Percentiles rank a stretch among this genome's conserved stretches.
Evolutionary conservation across 1,284 basidiomycete genomes (phyloP).

Genomic region (Rhodotorula sp.): DNA sequence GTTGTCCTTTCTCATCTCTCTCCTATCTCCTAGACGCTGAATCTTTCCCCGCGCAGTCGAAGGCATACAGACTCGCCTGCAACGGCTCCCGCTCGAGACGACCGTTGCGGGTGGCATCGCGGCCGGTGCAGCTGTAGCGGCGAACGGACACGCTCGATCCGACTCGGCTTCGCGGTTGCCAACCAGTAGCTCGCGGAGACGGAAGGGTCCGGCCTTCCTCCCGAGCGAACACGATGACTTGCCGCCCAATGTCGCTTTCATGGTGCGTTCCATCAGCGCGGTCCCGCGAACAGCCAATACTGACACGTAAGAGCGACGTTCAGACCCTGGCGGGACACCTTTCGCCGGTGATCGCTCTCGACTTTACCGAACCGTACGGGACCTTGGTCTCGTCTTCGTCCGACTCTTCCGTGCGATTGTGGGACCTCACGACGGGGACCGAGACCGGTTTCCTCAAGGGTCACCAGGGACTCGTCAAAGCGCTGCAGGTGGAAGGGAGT

Average conservation of each 20-base stretch:
- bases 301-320: background rate
- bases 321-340: conserved; percentile 78
- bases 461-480: conserved; percentile 64
- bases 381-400: conserved; percentile 75
- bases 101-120: background rate
- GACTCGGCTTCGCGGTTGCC: conserved; percentile 27
- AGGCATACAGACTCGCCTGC: conserved; percentile 63
- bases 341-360: conserved; percentile 79
- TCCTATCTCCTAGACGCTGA: background rate
- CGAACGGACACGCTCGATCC: background rate
- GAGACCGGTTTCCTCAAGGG: conserved; percentile 77
- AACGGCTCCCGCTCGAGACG: conserved; percentile 14
- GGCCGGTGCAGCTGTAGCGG: background rate
- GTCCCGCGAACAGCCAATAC: background rate
- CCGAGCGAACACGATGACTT: conserved; percentile 97
- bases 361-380: conserved; percentile 96
- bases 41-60: conserved; percentile 60
- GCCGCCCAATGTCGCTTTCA: conserved; percentile 91
- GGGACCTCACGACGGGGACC: conserved; percentile 70
- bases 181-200: conserved; percentile 58
- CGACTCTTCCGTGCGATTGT: conserved; percentile 66
- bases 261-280: conserved; percentile 59
- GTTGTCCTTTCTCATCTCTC: conserved; percentile 11
- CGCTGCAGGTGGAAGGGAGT: conserved; percentile 88
- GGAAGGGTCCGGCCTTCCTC: conserved; percentile 88